A percentile compares a stretch with the other conserved stretches of the same genome.
Evolutionary conservation across 768 basidiomycete genomes (phyloP).

Genomic region (Auriscalpium vulgare): DNA sequence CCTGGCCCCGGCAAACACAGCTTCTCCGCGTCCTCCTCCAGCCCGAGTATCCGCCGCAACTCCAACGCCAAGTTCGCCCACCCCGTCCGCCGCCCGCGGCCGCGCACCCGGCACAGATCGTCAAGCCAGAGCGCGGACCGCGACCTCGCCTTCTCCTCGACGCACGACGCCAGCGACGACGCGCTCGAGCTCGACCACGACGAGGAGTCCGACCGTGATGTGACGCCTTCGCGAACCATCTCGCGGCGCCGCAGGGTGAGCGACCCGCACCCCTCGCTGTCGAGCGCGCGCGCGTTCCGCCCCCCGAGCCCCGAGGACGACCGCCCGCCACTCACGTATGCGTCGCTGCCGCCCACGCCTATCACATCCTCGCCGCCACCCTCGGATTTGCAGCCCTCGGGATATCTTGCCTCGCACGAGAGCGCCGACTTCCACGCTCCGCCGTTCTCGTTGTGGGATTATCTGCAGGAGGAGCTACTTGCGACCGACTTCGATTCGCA

Average conservation of each 20-base stretch:
- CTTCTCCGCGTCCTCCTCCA: constrained; percentile 5
- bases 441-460: constrained; percentile 88
- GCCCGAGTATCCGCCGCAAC: background rate
- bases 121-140: constrained; percentile 7
- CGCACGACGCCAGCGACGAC: constrained; percentile 7
- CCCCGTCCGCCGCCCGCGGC: constrained; percentile 1
- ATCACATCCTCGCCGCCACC: constrained; percentile 27
- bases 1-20: background rate
- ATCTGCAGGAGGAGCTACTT: constrained; percentile 78
- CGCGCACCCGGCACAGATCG: constrained; percentile 7
- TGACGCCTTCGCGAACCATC: background rate
- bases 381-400: background rate
- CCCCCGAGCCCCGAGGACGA: constrained; percentile 5
- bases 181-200: background rate
- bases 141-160: constrained; percentile 10
- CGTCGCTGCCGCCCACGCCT: constrained; percentile 70
- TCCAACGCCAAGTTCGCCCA: constrained; percentile 5
- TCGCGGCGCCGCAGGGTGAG: constrained; percentile 3
- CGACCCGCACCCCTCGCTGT: constrained; percentile 1
- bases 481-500: constrained; percentile 94
- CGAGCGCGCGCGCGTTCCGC: constrained; percentile 5
- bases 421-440: constrained; percentile 22
- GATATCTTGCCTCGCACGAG: constrained; percentile 7
- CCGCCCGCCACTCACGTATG: constrained; percentile 44
- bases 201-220: constrained; percentile 2